Conservation (phyloP, 371 early-diverging fungal species). For the Mortierella sp. region DNA sequence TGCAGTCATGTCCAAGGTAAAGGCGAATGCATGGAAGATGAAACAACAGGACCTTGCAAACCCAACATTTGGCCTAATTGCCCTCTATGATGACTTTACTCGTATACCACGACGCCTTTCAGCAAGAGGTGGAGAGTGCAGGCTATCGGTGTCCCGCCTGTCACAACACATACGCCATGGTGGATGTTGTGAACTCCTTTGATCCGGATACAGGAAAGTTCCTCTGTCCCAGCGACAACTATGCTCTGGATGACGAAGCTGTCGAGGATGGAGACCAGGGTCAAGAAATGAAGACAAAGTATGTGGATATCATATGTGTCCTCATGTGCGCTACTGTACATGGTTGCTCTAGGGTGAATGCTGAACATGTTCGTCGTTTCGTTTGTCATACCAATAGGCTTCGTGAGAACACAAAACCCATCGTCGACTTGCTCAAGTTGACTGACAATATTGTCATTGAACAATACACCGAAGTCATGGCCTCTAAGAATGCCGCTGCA, state of each 20-base stretch:
- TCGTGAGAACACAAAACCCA: constrained; percentile 83
- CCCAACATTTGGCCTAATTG: background rate
- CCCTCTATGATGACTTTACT: too few relatives aligned
- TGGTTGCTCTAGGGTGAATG: too few relatives aligned
- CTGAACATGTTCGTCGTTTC: too few relatives aligned
- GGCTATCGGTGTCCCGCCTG: constrained; percentile 74
- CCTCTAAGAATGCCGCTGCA: constrained; percentile 27
- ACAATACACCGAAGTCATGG: constrained; percentile 42
- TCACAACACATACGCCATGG: constrained; percentile 62
- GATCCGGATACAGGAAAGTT: constrained; percentile 22
- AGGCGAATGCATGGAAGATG: too few relatives aligned
- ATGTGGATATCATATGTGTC: too few relatives aligned
- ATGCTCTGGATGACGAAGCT: constrained; percentile 26
- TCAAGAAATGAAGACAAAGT: constrained; percentile 45
- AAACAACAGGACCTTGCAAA: too few relatives aligned
- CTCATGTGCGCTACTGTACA: too few relatives aligned
- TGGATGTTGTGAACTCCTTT: constrained; percentile 27
- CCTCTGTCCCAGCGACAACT: constrained; percentile 30
- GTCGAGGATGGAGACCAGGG: constrained; percentile 45
- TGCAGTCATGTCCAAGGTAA: constrained; percentile 75
- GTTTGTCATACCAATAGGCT: too few relatives aligned
- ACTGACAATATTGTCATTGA: constrained; percentile 80
- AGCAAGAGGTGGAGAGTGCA: constrained; percentile 75
- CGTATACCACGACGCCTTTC: too few relatives aligned
- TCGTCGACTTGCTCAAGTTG: constrained; percentile 82